Base-by-base conservation (phyloP, 2,329 filamentous ascomycete genomes). In the Metarhizium robertsii region DNA sequence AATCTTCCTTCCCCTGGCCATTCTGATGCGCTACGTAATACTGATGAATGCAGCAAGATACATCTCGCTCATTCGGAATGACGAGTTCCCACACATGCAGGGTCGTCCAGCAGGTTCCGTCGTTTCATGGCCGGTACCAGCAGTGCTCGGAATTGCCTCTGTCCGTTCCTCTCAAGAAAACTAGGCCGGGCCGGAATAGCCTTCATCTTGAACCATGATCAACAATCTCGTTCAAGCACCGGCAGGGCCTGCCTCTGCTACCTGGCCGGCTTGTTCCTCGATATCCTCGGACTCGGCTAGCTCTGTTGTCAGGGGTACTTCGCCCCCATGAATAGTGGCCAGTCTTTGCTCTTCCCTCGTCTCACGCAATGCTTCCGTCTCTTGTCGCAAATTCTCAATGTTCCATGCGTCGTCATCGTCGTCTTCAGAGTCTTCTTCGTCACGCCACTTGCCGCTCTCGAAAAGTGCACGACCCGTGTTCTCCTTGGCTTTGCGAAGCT, bases 391-490 rank as follows among this genome's bases (percentile, higher is more conserved):
- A 58, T 86, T 90, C 64, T 90, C 86, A 64, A 96, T 72, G 66
- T 96, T 95, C 84, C 86, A 96, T 6, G 74, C 72, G n/a, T 81
- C 80, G 46, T 82, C 80, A 14, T 80, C 79, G 4, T 80, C 80
- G 3, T 76, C 78, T 0, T 81, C 83, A 36, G 80, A 81, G 40
- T 86, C 85, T 50, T 81, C 81, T 47, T 81, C 81, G 30, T 81
- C 81, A 58, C 84, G 78, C 92, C 92, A 99, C 70, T 95, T 92
- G 65, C 94, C 94, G 71, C 91, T 94, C 74, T 99, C 94, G 70
- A 99, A 99, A 73, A 99, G 79, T 7, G 91, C 90, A 74, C 92
- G 85, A 66, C 94, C 94, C 20, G 94, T 99, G 25, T 92, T 92
- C 65, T 99, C 94, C 80, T 95, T 97, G 67, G 91, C 89, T 73